Conservation (phyloP, 163 green algal genomes). For the Coccomyxa subellipsoidea region DNA sequence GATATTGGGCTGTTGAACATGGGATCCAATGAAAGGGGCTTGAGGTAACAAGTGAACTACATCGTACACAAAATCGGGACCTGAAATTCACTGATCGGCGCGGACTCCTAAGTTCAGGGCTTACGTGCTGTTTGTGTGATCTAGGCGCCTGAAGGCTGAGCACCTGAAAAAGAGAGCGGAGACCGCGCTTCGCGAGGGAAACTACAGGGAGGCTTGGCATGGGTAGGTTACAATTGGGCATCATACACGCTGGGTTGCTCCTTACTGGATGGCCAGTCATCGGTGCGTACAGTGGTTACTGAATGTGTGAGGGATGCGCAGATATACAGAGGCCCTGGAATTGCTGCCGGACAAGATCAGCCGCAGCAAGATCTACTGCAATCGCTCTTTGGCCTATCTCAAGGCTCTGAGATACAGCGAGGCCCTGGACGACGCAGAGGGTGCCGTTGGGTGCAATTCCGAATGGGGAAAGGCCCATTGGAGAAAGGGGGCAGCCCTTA, state of each 20-base stretch:
- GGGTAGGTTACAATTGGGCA: not conserved
- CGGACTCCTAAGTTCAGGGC: no score
- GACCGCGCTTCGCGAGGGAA: not conserved
- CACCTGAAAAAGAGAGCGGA: constrained; percentile 10
- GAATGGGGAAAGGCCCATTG: constrained; percentile 48
- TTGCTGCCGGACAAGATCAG: not conserved
- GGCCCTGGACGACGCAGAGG: constrained; percentile 38
- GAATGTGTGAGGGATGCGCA: constrained; percentile 5
- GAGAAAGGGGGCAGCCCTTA: constrained; percentile 34
- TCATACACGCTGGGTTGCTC: no score
- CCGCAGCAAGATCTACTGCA: constrained; percentile 30
- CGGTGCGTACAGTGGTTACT: no score
- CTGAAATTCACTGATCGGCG: no score
- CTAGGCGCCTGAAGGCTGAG: not conserved
- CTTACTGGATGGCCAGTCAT: no score
- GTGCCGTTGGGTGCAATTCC: constrained; percentile 14
- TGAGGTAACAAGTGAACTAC: no score
- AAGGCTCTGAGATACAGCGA: constrained; percentile 31
- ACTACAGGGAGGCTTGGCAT: not conserved
- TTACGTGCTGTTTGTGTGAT: not conserved
- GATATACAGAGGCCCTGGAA: constrained; percentile 40
- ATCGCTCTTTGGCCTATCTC: constrained; percentile 36
- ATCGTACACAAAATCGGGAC: no score
- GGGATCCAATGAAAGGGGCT: no score
- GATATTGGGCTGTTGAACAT: no score